A percentile compares a stretch with the other conserved stretches of the same genome.
These are phyloP conservation scores for Candida takata DNA, from an alignment of 805 yeast species.

Conservation along the genomic window DNA sequence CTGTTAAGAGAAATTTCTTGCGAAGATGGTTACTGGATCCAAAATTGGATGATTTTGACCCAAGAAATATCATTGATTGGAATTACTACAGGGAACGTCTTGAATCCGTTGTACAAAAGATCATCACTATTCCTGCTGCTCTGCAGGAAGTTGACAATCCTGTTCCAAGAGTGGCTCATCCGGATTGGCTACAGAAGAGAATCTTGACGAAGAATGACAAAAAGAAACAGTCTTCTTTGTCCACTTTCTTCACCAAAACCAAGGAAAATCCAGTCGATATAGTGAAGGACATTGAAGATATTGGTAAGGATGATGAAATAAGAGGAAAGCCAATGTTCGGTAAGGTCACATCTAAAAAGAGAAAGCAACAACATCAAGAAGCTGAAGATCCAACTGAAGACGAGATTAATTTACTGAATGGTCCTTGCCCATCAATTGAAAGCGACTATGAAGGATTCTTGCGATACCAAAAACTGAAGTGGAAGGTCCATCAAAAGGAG, in stretches of 20 bases:
- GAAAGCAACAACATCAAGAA: slow-evolving; percentile 26
- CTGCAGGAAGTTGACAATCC: slow-evolving; percentile 83
- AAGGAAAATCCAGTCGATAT: slow-evolving; percentile 34
- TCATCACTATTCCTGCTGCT: slow-evolving; percentile 96
- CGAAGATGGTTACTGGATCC: slow-evolving; percentile 85
- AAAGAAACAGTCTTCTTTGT: slow-evolving; percentile 62
- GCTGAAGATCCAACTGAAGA: slow-evolving; percentile 35
- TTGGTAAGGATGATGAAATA: slow-evolving; percentile 34
- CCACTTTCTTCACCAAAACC: slow-evolving; percentile 46
- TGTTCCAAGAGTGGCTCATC: slow-evolving; percentile 89
- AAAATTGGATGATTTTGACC: slow-evolving; percentile 72
- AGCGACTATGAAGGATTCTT: slow-evolving; percentile 66
- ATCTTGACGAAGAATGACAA: slow-evolving; percentile 57
- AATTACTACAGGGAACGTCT: slow-evolving; percentile 82
- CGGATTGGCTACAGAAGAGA: slow-evolving; percentile 79
- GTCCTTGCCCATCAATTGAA: slow-evolving; percentile 57
- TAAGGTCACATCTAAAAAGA: slow-evolving; percentile 30
- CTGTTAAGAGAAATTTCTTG: slow-evolving; percentile 64
- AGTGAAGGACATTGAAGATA: slow-evolving; percentile 70
- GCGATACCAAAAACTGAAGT: slow-evolving; percentile 73
- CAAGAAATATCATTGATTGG: slow-evolving; percentile 90
- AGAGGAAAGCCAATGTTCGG: slow-evolving; percentile 26
- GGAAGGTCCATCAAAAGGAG: slow-evolving; percentile 73
- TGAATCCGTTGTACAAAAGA: slow-evolving; percentile 89
- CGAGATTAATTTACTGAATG: slow-evolving; percentile 42